A percentile compares a stretch with the other conserved stretches of the same genome.
These are phyloP conservation scores for Dactylellina leptospora DNA, from an alignment of 2,329 filamentous ascomycete genomes.

Conservation along the genomic window DNA sequence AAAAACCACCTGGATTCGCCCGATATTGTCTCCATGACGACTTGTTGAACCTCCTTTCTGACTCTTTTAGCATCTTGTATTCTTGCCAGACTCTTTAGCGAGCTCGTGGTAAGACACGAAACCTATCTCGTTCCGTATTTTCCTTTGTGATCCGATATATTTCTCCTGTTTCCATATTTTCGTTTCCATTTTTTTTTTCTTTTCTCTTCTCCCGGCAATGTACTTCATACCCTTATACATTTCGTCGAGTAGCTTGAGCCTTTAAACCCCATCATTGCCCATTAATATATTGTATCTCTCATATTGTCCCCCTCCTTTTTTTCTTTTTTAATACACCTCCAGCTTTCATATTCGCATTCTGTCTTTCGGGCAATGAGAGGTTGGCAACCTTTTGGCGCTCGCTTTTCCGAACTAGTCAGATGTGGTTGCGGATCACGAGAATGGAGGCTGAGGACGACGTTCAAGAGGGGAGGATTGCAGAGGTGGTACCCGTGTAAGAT, in stretches of 20 bases:
- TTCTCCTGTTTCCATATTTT: constrained; percentile 54
- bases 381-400: no score
- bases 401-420: no score
- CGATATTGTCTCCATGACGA: constrained; percentile 23
- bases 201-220: constrained; percentile 44
- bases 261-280: constrained; percentile 52
- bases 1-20: constrained; percentile 25
- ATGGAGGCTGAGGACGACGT: constrained; percentile 35
- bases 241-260: constrained; percentile 53
- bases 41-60: constrained; percentile 21
- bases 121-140: constrained; percentile 48
- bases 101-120: constrained; percentile 20
- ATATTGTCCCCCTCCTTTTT: constrained; percentile 34
- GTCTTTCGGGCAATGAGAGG: constrained; percentile 4
- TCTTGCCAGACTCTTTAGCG: constrained; percentile 11
- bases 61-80: constrained; percentile 23
- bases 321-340: constrained; percentile 54
- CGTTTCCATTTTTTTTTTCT: constrained; percentile 34
- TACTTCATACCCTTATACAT: constrained; percentile 54
- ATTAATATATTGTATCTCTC: constrained; percentile 51
- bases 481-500: constrained; percentile 35
- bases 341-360: constrained; percentile 55
- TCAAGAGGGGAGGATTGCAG: constrained; percentile 15
- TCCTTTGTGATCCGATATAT: constrained; percentile 51
- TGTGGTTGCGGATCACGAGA: constrained; percentile 27